Percentiles rank a stretch among this genome's conserved stretches.
These are phyloP conservation scores for Phialophora macrospora DNA, from an alignment of 2,329 filamentous ascomycete species.

Conservation along the genomic window DNA sequence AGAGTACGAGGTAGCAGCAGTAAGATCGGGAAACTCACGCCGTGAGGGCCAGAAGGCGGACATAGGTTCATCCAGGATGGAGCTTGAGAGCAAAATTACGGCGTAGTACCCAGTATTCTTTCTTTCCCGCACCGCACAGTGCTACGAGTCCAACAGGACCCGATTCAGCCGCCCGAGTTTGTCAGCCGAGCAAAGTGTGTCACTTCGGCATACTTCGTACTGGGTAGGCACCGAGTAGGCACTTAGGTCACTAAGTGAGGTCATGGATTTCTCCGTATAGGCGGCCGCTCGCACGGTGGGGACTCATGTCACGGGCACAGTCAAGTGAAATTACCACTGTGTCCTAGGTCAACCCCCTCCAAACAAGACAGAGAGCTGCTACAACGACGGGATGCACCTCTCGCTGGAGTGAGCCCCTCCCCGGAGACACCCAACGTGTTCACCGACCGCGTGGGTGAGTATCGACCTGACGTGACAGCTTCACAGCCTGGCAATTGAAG, in stretches of 20 bases:
- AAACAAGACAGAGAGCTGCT: background rate
- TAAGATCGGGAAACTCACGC: background rate
- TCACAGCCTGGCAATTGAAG: background rate
- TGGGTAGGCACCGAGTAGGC: too few relatives aligned
- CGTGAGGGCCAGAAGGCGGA: background rate
- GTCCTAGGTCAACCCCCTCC: background rate
- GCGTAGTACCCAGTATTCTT: background rate
- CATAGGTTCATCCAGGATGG: background rate
- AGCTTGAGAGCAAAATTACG: background rate
- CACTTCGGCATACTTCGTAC: background rate
- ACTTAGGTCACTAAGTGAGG: background rate
- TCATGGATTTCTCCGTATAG: background rate
- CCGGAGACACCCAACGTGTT: background rate
- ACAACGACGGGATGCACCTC: background rate
- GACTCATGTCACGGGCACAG: background rate
- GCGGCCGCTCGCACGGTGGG: background rate
- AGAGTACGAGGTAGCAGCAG: background rate
- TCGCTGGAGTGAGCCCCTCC: background rate
- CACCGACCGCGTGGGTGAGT: background rate
- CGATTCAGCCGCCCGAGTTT: conserved; percentile 6
- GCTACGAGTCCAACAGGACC: background rate
- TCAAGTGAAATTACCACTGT: background rate
- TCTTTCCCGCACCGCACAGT: background rate
- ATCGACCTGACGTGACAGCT: background rate
- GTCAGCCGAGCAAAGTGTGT: conserved; percentile 1